Percentiles rank a stretch among this genome's conserved stretches.
phyloP scores from a whole-genome alignment of 2,329 filamentous ascomycete genomes.

The Sphaerulina populicola region DNA sequence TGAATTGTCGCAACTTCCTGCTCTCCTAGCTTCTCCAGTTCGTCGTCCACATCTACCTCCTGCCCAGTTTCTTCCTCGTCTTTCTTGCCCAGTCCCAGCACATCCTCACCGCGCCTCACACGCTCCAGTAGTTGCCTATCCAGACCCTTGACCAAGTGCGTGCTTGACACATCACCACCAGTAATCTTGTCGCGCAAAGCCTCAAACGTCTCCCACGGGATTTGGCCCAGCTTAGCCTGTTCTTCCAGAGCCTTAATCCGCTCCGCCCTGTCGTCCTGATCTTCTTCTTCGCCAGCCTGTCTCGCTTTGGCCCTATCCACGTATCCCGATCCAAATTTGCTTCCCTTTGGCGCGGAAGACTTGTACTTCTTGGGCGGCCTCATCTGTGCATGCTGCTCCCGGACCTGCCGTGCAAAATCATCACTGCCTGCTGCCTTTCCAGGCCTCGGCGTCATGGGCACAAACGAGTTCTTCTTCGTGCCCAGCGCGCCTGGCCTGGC shows the following conservation, averaged over 20 bases:
- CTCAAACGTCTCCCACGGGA: slow-evolving; percentile 72
- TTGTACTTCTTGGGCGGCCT: slow-evolving; percentile 61
- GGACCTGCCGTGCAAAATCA: slow-evolving; percentile 77
- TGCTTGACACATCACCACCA: slow-evolving; percentile 70
- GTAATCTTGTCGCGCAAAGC: slow-evolving; percentile 65
- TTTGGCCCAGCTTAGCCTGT: slow-evolving; percentile 71
- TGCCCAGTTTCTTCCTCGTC: slow-evolving; percentile 23
- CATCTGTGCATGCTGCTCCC: slow-evolving; percentile 54
- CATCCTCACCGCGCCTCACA: slow-evolving; percentile 57
- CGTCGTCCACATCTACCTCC: slow-evolving; percentile 36
- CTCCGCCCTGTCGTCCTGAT: slow-evolving; percentile 50
- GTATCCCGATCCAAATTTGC: slow-evolving; percentile 71
- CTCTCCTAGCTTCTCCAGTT: slow-evolving; percentile 47
- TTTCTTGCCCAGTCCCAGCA: slow-evolving; percentile 35
- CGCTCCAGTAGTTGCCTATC: slow-evolving; percentile 73
- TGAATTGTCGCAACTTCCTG: slow-evolving; percentile 63
- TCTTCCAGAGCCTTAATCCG: slow-evolving; percentile 73
- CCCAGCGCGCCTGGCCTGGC: slow-evolving; percentile 33
- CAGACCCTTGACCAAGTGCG: slow-evolving; percentile 83
- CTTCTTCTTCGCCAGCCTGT: slow-evolving; percentile 43
- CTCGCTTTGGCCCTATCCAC: slow-evolving; percentile 68
- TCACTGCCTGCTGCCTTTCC: slow-evolving; percentile 47
- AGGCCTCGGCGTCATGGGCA: slow-evolving; percentile 86
- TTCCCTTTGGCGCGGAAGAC: slow-evolving; percentile 70
- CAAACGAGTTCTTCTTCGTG: slow-evolving; percentile 37